These are phyloP conservation scores for Leucocoprinus birnbaumii DNA, from an alignment of 768 basidiomycete genomes.

Conservation along the genomic window DNA sequence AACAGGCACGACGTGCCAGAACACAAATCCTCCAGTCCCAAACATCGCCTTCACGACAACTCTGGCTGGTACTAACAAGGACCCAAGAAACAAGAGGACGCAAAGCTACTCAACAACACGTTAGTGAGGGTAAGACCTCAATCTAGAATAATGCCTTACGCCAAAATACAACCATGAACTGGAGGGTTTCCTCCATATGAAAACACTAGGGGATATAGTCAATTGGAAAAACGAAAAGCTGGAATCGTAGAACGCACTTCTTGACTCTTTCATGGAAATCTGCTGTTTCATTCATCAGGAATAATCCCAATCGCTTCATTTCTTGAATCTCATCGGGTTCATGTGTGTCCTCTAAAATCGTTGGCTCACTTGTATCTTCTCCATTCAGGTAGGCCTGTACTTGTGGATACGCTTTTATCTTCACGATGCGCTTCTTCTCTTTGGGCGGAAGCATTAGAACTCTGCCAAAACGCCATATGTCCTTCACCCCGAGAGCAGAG, in stretches of 20 bases:
- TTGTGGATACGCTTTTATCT: background rate
- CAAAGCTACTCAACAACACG: conserved; percentile 35
- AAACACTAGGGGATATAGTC: conserved; percentile 41
- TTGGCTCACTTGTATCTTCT: conserved; percentile 13
- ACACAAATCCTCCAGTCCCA: conserved; percentile 45
- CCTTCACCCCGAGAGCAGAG: conserved; percentile 44
- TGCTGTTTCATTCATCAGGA: conserved; percentile 42
- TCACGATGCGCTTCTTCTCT: conserved; percentile 22
- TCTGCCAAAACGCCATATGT: conserved; percentile 51
- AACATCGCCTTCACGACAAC: conserved; percentile 47
- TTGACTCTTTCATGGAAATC: conserved; percentile 63
- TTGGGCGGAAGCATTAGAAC: conserved; percentile 30
- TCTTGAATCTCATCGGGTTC: conserved; percentile 36
- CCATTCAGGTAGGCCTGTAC: background rate
- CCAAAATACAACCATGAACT: conserved; percentile 46
- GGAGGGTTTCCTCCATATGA: conserved; percentile 60
- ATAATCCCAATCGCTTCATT: conserved; percentile 39
- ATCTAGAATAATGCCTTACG: too few species aligned
- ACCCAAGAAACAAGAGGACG: conserved; percentile 33
- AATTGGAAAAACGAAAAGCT: background rate
- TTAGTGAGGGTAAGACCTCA: too few species aligned
- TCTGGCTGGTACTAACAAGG: conserved; percentile 43
- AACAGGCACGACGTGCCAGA: conserved; percentile 64
- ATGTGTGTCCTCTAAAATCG: conserved; percentile 27
- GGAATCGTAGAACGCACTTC: conserved; percentile 40